phyloP scores from a whole-genome alignment of 306 rosid species.

The Rosa chinensis region DNA sequence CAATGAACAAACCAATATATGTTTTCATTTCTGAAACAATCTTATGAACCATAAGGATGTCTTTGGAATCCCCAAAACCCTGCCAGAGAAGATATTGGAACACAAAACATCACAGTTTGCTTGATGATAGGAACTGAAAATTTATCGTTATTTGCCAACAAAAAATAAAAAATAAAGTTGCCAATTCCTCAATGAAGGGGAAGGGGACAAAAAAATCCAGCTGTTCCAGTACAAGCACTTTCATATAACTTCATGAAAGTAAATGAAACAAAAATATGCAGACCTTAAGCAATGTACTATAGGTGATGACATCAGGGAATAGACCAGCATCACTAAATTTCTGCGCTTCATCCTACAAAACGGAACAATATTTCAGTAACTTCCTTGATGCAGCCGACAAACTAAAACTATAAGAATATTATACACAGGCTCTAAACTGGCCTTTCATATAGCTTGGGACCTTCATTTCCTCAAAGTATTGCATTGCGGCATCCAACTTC shows the following conservation, averaged over 20 bases:
- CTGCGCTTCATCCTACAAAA: constrained; percentile 50
- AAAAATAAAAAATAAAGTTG: neutral
- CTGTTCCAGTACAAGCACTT: neutral
- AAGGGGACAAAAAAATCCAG: neutral
- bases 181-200: neutral
- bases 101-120: neutral
- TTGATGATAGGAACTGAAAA: neutral
- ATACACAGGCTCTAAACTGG: constrained; percentile 47
- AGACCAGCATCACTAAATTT: constrained; percentile 38
- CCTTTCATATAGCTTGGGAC: constrained; percentile 49
- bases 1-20: constrained; percentile 43
- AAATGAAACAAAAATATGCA: constrained; percentile 19
- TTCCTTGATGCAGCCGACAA: constrained; percentile 27
- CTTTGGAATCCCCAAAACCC: constrained; percentile 71
- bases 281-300: constrained; percentile 74
- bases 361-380: constrained; percentile 14
- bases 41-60: constrained; percentile 53
- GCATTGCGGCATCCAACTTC: constrained; percentile 62
- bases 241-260: constrained; percentile 8
- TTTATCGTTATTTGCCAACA: neutral
- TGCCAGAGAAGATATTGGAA: constrained; percentile 29
- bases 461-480: constrained; percentile 79
- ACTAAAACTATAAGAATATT: constrained; percentile 13
- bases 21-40: constrained; percentile 78
- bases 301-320: constrained; percentile 77